A percentile compares a stretch with the other conserved stretches of the same genome.
These are phyloP conservation scores for Aureobasidium sp. DNA, from an alignment of 2,329 filamentous ascomycete genomes.

Conservation along the genomic window DNA sequence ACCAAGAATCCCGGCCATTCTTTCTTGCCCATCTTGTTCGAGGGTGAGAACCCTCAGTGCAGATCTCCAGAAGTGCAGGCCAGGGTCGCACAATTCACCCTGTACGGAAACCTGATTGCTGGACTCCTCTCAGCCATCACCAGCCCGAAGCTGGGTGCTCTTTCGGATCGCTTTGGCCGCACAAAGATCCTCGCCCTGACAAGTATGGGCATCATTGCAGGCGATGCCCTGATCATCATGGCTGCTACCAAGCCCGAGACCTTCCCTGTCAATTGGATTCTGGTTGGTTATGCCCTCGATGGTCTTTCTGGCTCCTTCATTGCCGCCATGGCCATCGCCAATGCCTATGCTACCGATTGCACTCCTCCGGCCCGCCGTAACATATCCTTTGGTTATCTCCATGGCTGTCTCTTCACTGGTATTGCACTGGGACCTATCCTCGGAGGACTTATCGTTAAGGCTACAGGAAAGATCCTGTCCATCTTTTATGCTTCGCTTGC, in stretches of 20 bases:
- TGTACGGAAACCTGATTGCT: slow-evolving; percentile 64
- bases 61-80: slow-evolving; percentile 69
- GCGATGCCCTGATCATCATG: slow-evolving; percentile 69
- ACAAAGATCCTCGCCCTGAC: slow-evolving; percentile 65
- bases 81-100: slow-evolving; percentile 66
- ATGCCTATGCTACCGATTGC: slow-evolving; percentile 87
- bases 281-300: slow-evolving; percentile 70
- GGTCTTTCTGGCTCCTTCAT: slow-evolving; percentile 86
- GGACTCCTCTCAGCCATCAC: slow-evolving; percentile 73
- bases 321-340: slow-evolving; percentile 65
- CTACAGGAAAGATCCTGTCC: slow-evolving; percentile 65
- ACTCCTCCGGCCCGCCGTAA: slow-evolving; percentile 70
- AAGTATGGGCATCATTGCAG: slow-evolving; percentile 63
- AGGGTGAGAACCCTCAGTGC: slow-evolving; percentile 68
- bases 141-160: slow-evolving; percentile 71
- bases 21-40: slow-evolving; percentile 57
- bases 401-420: slow-evolving; percentile 82
- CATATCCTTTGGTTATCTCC: slow-evolving; percentile 80
- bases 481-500: slow-evolving; percentile 75
- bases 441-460: slow-evolving; percentile 69
- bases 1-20: slow-evolving; percentile 50
- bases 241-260: slow-evolving; percentile 65
- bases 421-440: slow-evolving; percentile 78
- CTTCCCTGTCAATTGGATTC: slow-evolving; percentile 68
- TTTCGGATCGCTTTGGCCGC: slow-evolving; percentile 82